phyloP scores from a whole-genome alignment of 1,284 basidiomycete genomes.

The Mycena citricolor region DNA sequence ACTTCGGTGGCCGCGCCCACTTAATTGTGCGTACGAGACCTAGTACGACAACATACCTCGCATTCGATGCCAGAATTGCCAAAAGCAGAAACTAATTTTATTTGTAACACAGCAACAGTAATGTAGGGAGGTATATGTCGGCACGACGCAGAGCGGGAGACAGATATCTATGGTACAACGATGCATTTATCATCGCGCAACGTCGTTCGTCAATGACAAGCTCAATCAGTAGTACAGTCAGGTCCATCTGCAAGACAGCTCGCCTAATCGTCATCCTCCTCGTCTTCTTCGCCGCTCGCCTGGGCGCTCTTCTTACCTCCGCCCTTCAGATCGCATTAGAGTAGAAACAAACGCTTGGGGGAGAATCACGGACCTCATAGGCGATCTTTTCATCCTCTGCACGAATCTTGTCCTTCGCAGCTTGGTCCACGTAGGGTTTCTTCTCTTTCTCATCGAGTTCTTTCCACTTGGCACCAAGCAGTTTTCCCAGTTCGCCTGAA shows the following conservation, averaged over 20 bases:
- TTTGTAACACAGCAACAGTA: neutral
- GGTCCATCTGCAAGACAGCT: neutral
- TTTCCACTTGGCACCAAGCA: constrained; percentile 90
- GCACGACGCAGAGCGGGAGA: neutral
- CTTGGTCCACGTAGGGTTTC: constrained; percentile 93
- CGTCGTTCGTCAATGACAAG: neutral
- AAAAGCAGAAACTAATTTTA: neutral
- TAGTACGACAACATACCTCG: too few species aligned
- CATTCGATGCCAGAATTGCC: too few species aligned
- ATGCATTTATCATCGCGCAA: neutral
- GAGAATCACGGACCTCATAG: constrained; percentile 54
- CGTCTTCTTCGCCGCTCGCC: constrained; percentile 57
- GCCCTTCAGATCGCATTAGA: constrained; percentile 21
- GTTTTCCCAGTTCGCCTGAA: constrained; percentile 79
- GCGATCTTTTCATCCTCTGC: constrained; percentile 81
- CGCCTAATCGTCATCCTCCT: constrained; percentile 50
- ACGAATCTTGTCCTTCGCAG: constrained; percentile 82
- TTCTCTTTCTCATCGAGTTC: constrained; percentile 81
- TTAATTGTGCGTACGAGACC: too few species aligned
- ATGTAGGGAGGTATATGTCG: neutral
- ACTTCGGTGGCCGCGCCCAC: too few species aligned
- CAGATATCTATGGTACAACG: neutral
- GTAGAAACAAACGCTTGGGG: constrained; percentile 3
- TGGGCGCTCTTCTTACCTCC: constrained; percentile 52
- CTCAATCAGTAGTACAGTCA: neutral